Percentiles rank a stretch among this genome's conserved stretches.
Conservation (phyloP, 495 filamentous ascomycete genomes). For the Aspergillus taichungensis region DNA sequence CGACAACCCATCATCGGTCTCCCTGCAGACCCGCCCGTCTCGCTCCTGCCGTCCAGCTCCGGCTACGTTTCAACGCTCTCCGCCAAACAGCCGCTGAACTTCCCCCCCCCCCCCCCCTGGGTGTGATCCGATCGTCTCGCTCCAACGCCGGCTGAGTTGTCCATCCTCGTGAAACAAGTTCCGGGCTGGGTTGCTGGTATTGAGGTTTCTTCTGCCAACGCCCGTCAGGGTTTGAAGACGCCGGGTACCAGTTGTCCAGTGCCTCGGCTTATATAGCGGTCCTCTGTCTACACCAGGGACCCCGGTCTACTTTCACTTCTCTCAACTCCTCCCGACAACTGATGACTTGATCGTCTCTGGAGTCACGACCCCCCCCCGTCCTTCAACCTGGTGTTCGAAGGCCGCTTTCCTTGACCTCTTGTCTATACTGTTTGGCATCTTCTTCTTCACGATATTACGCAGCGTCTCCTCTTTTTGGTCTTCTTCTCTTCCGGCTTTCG, state of each 20-base stretch:
- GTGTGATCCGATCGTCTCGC: constrained; percentile 9
- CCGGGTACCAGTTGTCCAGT: constrained; percentile 26
- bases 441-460: constrained; percentile 43
- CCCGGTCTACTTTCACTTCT: constrained; percentile 30
- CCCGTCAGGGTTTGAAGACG: constrained; percentile 30
- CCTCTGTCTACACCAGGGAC: constrained; percentile 5
- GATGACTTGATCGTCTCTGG: constrained; percentile 5
- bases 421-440: constrained; percentile 21
- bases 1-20: constrained; percentile 1
- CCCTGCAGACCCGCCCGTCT: constrained; percentile 15
- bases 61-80: constrained; percentile 12
- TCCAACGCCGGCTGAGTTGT: constrained; percentile 12
- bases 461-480: constrained; percentile 31
- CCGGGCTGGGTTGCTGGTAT: constrained; percentile 35
- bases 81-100: background rate
- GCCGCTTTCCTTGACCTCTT: constrained; percentile 19
- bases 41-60: background rate
- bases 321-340: constrained; percentile 13
- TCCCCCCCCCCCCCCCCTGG: background rate
- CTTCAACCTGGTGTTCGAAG: constrained; percentile 39
- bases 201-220: constrained; percentile 31
- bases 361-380: constrained; percentile 27
- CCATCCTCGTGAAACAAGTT: constrained; percentile 16
- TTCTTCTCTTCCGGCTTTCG: background rate
- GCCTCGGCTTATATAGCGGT: constrained; percentile 16